Conservation (phyloP, 2,329 filamentous ascomycete species). For the Diaporthe citrichinensis region DNA sequence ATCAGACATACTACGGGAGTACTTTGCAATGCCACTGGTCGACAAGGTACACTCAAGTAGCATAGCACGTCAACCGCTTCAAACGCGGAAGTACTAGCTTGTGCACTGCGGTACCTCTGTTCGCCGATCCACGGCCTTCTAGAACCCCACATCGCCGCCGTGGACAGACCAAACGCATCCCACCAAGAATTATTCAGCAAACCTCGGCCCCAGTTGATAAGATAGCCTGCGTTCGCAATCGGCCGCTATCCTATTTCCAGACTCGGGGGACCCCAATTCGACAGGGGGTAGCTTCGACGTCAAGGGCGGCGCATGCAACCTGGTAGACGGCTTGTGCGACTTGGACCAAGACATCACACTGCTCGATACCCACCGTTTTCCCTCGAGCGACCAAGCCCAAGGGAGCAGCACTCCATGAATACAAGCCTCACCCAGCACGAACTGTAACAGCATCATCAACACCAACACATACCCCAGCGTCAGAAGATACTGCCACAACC, state of each 20-base stretch:
- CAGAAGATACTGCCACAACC: no score
- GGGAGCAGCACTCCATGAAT: not conserved
- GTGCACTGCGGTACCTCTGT: not conserved
- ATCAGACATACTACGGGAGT: no score
- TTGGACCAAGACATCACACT: not conserved
- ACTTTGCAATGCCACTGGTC: not conserved
- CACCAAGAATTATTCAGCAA: slow-evolving; percentile 31
- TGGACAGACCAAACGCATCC: not conserved
- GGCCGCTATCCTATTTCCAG: slow-evolving; percentile 1
- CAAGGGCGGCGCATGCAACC: not conserved
- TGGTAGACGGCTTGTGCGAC: not conserved
- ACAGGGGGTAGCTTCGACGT: slow-evolving; percentile 14
- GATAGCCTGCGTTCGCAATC: not conserved
- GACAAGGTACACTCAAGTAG: not conserved
- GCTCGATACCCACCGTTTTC: not conserved
- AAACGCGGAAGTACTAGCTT: not conserved
- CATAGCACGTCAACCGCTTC: not conserved
- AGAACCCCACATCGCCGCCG: slow-evolving; percentile 22
- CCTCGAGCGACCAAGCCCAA: not conserved
- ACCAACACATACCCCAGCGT: not conserved
- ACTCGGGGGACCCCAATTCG: not conserved
- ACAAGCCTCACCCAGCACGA: not conserved
- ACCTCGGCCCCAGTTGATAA: slow-evolving; percentile 12
- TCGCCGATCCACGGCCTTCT: slow-evolving; percentile 35
- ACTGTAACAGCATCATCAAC: not conserved